phyloP scores from a whole-genome alignment of 2,329 filamentous ascomycete genomes.

The Orbilia quercus region DNA sequence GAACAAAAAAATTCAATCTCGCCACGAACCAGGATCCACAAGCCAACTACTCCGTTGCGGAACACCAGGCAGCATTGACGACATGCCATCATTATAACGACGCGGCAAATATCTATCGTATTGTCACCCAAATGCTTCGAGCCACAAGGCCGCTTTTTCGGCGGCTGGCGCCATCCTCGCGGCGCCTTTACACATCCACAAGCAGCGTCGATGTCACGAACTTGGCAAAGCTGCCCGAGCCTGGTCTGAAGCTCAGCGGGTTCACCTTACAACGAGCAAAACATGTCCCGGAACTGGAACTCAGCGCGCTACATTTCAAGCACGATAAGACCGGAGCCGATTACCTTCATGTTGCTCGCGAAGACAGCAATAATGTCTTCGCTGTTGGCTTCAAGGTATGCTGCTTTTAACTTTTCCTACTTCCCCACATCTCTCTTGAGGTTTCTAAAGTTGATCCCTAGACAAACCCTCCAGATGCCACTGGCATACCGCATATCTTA shows the following conservation, averaged over 20 bases:
- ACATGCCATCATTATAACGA: slow-evolving; percentile 26
- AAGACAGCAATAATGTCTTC: slow-evolving; percentile 99
- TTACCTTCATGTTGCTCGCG: slow-evolving; percentile 91
- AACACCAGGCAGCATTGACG: background rate
- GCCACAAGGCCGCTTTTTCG: slow-evolving; percentile 27
- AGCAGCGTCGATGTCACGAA: slow-evolving; percentile 73
- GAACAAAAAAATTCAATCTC: slow-evolving; percentile 11
- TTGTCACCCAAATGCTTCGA: slow-evolving; percentile 36
- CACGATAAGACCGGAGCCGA: slow-evolving; percentile 97
- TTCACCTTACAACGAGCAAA: slow-evolving; percentile 91
- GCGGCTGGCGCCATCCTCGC: slow-evolving; percentile 46
- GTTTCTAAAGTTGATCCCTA: slow-evolving; percentile 56
- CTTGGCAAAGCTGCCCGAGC: slow-evolving; percentile 77
- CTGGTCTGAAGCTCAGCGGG: slow-evolving; percentile 88
- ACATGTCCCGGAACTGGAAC: slow-evolving; percentile 90
- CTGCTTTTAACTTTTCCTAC: background rate
- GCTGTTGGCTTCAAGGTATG: slow-evolving; percentile 88
- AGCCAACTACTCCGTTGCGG: background rate
- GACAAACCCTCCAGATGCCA: slow-evolving; percentile 96
- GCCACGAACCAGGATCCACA: background rate
- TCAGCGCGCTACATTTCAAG: slow-evolving; percentile 88
- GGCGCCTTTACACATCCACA: slow-evolving; percentile 64
- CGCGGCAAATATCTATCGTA: background rate
- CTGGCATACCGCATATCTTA: slow-evolving; percentile 93
- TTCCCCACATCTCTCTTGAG: slow-evolving; percentile 22